Evolutionary conservation across 805 yeast genomes (phyloP), one percentile per base, ranked within the genome.

Genomic region (Zygosaccharomyces pseudorouxii): DNA sequence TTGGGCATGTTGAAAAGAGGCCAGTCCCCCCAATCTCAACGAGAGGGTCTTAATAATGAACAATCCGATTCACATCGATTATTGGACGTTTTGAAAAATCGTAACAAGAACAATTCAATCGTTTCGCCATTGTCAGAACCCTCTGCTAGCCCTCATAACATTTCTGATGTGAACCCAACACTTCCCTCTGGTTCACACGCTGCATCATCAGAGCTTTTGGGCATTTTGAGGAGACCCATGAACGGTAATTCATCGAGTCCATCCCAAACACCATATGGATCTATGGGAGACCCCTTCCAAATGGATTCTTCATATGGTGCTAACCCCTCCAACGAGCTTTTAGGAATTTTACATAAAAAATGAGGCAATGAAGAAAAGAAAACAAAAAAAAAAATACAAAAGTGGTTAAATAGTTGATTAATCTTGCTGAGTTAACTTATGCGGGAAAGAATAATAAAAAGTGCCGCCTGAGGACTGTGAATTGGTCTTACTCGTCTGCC

Each of bases 401-500:
- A 38, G 30, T 29, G 16, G 37, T 16, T 40, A 33, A 46, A 33
- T 41, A 33, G 35, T 25, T 36, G 29, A 14, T 45, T 28, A 37
- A 14, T 25, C 35, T 14, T 22, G 40, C 31, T 25, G 28, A 23
- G 35, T 35, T 29, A 33, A 30, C 23, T 4, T 19, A 43, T 43
- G 46, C n/a, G 29, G 35, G 27, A 30, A 33, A 16, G 22, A 31
- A 23, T 22, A 20, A 41, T 16, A 12, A n/a, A 19, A 27, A 8
- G 9, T 18, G 25, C 10, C 7, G 28, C 7, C 7, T 25, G 28
- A 25, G 3, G 11, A 5, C 10, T 25, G 28, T 25, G 7, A 25
- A 30, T 25, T 19, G 37, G 19, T 49, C 57, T 8, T 67, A 69
- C 25, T 66, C 73, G 44, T 74, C 78, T 4, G 67, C 65, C 27